These are phyloP conservation scores for Aciculoconidium aculeatum DNA, from an alignment of 805 yeast species.

Conservation along the genomic window DNA sequence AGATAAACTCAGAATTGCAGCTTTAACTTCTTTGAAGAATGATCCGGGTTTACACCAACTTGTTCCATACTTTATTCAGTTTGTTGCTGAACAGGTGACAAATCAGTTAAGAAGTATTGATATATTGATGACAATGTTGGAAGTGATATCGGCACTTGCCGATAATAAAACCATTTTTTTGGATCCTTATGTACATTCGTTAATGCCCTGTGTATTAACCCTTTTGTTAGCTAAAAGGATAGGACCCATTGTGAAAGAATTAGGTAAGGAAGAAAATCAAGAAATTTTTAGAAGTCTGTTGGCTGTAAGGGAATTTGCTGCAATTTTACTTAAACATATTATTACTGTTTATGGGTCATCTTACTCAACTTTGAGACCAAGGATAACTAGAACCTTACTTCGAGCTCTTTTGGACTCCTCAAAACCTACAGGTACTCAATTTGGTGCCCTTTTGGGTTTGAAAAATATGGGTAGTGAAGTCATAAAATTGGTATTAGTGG, in stretches of 20 bases:
- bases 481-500: conserved; percentile 73
- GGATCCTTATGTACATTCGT: conserved; percentile 93
- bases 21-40: conserved; percentile 73
- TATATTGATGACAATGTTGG: conserved; percentile 76
- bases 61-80: conserved; percentile 94
- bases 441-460: conserved; percentile 85
- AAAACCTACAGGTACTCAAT: conserved; percentile 83
- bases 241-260: conserved; percentile 47
- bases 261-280: conserved; percentile 24
- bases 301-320: conserved; percentile 83
- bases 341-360: conserved; percentile 74
- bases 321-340: conserved; percentile 75
- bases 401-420: conserved; percentile 85
- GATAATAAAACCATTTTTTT: conserved; percentile 80
- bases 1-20: conserved; percentile 65
- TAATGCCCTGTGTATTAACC: conserved; percentile 95
- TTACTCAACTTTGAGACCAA: conserved; percentile 83
- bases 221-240: conserved; percentile 81
- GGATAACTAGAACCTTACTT: conserved; percentile 87
- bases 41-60: conserved; percentile 97
- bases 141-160: conserved; percentile 78
- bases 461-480: conserved; percentile 84
- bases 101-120: conserved; percentile 72
- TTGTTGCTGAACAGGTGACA: conserved; percentile 91
- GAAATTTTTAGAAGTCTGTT: conserved; percentile 30